Evolutionary conservation across 768 basidiomycete species (phyloP).

Genomic region (Rhizopogon salebrosus): DNA sequence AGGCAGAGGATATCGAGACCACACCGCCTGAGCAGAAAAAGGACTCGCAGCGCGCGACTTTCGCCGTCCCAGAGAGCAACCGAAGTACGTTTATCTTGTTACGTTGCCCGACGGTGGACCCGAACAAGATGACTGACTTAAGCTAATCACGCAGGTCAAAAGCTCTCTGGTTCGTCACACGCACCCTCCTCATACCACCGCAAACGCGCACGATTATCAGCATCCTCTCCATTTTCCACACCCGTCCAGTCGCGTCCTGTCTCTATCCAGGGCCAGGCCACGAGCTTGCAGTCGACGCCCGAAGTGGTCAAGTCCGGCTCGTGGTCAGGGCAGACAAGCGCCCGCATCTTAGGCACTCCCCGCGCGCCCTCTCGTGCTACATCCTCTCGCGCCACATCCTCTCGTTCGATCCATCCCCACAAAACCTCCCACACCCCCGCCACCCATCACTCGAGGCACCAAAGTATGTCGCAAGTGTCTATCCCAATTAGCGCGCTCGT

Average conservation of each 20-base stretch:
- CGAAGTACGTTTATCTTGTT: conserved; percentile 45
- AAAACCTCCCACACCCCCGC: conserved; percentile 13
- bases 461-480: conserved; percentile 65
- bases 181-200: conserved; percentile 71
- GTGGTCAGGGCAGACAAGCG: conserved; percentile 31
- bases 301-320: conserved; percentile 21
- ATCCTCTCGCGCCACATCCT: conserved; percentile 30
- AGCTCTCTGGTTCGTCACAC: conserved; percentile 47
- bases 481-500: conserved; percentile 77
- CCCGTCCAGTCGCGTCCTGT: conserved; percentile 26
- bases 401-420: conserved; percentile 24
- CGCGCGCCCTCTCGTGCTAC: conserved; percentile 34
- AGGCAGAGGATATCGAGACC: conserved; percentile 66
- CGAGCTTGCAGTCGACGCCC: conserved; percentile 14
- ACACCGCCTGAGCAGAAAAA: conserved; percentile 63
- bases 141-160: conserved; percentile 37
- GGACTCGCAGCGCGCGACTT: conserved; percentile 50
- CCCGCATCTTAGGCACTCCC: conserved; percentile 18
- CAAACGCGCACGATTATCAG: conserved; percentile 62
- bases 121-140: conserved; percentile 19
- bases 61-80: conserved; percentile 49
- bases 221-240: conserved; percentile 28
- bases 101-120: conserved; percentile 15
- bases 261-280: conserved; percentile 13
- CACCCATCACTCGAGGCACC: conserved; percentile 29